Conservation (phyloP, 306 rosid genomes). For the Vigna hirtella region DNA sequence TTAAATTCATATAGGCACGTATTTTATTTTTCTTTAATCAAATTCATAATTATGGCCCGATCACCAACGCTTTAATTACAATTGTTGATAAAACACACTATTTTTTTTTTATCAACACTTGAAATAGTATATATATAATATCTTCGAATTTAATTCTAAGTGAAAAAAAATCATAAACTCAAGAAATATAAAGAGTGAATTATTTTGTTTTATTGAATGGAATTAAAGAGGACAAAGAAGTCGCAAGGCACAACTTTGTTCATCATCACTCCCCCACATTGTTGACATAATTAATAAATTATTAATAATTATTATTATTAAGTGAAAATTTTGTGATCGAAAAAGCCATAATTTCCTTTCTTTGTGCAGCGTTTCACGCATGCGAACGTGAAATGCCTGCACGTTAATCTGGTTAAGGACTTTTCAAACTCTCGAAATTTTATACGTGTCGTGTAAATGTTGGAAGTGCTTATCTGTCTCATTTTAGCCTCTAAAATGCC, state of each 20-base stretch:
- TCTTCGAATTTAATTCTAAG: too few species aligned
- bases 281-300: background rate
- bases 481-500: background rate
- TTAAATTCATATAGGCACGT: background rate
- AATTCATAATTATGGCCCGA: background rate
- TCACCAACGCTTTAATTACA: background rate
- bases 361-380: slow-evolving; percentile 3
- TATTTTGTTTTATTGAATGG: background rate
- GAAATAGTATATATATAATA: too few species aligned
- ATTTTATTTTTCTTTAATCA: background rate
- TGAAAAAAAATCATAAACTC: too few species aligned
- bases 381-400: slow-evolving; percentile 32
- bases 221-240: slow-evolving; percentile 12
- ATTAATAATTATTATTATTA: background rate
- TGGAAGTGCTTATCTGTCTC: slow-evolving; percentile 8
- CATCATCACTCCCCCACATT: background rate
- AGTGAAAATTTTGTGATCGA: background rate
- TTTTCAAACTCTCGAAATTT: background rate
- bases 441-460: background rate
- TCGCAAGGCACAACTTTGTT: background rate
- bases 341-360: background rate
- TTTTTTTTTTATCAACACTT: background rate
- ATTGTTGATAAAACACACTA: background rate
- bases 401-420: slow-evolving; percentile 5
- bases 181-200: too few species aligned